Conservation (phyloP, 2,329 filamentous ascomycete genomes). For the Penicillium sp. region DNA sequence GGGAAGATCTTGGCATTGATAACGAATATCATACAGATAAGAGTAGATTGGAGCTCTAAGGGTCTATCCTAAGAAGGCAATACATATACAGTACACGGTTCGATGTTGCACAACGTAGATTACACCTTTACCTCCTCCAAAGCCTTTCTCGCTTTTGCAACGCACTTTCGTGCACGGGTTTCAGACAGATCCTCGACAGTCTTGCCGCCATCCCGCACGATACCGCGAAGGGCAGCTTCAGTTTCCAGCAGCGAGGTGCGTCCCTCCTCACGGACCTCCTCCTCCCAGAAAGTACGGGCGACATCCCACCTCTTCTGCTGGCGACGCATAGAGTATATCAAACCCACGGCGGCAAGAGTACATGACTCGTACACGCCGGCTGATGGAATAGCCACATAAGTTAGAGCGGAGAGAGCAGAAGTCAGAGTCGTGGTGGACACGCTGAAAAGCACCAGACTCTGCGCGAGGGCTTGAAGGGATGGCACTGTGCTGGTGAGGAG, state of each 20-base stretch:
- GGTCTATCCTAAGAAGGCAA: slow-evolving; percentile 17
- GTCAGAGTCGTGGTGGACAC: slow-evolving; percentile 69
- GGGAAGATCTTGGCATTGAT: background rate
- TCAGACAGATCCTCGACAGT: slow-evolving; percentile 39
- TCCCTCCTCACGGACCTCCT: slow-evolving; percentile 57
- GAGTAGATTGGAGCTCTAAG: slow-evolving; percentile 20
- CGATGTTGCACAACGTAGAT: slow-evolving; percentile 6
- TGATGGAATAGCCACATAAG: slow-evolving; percentile 55
- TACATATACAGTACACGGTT: slow-evolving; percentile 20
- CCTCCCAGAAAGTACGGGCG: slow-evolving; percentile 54
- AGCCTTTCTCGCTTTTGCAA: slow-evolving; percentile 49
- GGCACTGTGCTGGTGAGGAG: slow-evolving; percentile 67
- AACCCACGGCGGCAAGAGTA: slow-evolving; percentile 58
- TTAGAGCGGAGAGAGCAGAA: slow-evolving; percentile 55
- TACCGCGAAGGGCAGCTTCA: slow-evolving; percentile 50
- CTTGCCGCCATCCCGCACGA: slow-evolving; percentile 49
- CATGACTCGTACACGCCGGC: slow-evolving; percentile 58
- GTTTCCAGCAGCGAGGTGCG: slow-evolving; percentile 55
- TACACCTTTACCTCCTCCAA: slow-evolving; percentile 39
- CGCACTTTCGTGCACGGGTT: slow-evolving; percentile 44
- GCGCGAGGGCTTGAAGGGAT: slow-evolving; percentile 69
- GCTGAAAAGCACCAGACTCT: slow-evolving; percentile 73
- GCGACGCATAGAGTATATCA: slow-evolving; percentile 57
- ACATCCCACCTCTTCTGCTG: slow-evolving; percentile 61
- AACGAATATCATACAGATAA: slow-evolving; percentile 14